Percentiles rank a stretch among this genome's conserved stretches.
These are phyloP conservation scores for Colletotrichum sidae DNA, from an alignment of 2,329 filamentous ascomycete genomes.

Conservation along the genomic window DNA sequence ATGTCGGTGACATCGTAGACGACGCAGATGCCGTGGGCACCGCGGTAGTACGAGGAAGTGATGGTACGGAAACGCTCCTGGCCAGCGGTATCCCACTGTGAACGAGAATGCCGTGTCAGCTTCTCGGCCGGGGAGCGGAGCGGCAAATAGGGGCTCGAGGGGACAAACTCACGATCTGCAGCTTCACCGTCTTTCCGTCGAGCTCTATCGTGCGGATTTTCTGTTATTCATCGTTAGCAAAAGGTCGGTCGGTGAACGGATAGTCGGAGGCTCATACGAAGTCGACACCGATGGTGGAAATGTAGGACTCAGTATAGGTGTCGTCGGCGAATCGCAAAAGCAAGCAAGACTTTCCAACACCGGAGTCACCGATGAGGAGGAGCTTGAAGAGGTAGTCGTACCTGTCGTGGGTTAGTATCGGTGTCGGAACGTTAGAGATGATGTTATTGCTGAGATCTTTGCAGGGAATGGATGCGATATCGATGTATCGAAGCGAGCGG, in stretches of 20 bases:
- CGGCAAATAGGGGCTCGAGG: background rate
- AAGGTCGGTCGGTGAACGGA: background rate
- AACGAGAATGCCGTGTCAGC: slow-evolving; percentile 44
- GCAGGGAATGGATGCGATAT: slow-evolving; percentile 6
- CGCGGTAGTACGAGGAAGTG: slow-evolving; percentile 99
- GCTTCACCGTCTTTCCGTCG: slow-evolving; percentile 99
- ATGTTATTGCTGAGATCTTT: slow-evolving; percentile 17
- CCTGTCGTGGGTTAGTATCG: slow-evolving; percentile 65
- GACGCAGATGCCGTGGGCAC: slow-evolving; percentile 98
- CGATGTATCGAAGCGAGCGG: slow-evolving; percentile 14
- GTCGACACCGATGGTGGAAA: slow-evolving; percentile 99
- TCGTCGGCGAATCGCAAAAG: slow-evolving; percentile 98
- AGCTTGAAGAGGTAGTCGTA: slow-evolving; percentile 99
- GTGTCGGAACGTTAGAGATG: slow-evolving; percentile 11
- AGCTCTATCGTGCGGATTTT: slow-evolving; percentile 99
- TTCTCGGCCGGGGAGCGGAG: background rate
- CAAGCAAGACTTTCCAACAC: slow-evolving; percentile 99
- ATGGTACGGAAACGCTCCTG: slow-evolving; percentile 99
- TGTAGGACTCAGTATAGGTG: slow-evolving; percentile 99
- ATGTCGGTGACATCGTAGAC: slow-evolving; percentile 99
- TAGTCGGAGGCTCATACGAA: slow-evolving; percentile 74
- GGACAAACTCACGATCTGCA: slow-evolving; percentile 86
- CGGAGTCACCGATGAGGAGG: slow-evolving; percentile 99
- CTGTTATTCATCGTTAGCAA: slow-evolving; percentile 57
- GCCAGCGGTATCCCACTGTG: slow-evolving; percentile 97